Conservation (phyloP, 768 basidiomycete genomes). For the Sarcodon aspratus region DNA sequence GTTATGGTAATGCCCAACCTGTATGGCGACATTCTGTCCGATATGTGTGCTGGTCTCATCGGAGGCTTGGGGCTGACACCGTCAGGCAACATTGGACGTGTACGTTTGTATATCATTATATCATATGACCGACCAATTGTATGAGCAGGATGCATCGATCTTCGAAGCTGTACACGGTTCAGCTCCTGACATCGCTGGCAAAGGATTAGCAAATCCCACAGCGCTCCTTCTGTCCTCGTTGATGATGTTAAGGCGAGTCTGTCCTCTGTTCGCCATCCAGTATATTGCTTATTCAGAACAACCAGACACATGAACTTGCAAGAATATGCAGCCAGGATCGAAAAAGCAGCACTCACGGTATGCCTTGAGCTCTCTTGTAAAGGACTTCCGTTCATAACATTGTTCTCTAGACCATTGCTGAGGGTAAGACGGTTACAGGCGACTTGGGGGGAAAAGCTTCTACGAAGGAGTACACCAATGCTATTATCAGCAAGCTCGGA, state of each 20-base stretch:
- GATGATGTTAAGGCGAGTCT: conserved; percentile 89
- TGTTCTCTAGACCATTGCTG: conserved; percentile 77
- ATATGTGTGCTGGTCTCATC: conserved; percentile 97
- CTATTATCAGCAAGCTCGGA: conserved; percentile 68
- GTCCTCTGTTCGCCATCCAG: not conserved
- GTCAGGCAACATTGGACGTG: conserved; percentile 93
- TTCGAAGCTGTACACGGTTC: conserved; percentile 99
- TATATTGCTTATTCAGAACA: not conserved
- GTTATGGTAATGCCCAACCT: conserved; percentile 99
- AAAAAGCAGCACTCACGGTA: conserved; percentile 83
- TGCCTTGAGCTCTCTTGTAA: conserved; percentile 18
- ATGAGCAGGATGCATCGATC: conserved; percentile 83
- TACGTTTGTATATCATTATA: conserved; percentile 24
- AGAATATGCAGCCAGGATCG: conserved; percentile 79
- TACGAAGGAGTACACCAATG: conserved; percentile 81
- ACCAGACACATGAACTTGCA: conserved; percentile 85
- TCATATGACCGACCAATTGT: conserved; percentile 3
- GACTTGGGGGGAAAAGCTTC: conserved; percentile 91
- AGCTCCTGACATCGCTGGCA: conserved; percentile 97
- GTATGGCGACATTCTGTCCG: conserved; percentile 95
- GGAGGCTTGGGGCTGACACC: conserved; percentile 96
- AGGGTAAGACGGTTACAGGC: conserved; percentile 90
- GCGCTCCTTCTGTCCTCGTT: conserved; percentile 88
- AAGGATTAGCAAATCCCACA: conserved; percentile 98
- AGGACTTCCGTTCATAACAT: conserved; percentile 2